A percentile compares a stretch with the other conserved stretches of the same genome.
These are phyloP conservation scores for Corchorus olitorius DNA, from an alignment of 345 rosid species.

Conservation along the genomic window DNA sequence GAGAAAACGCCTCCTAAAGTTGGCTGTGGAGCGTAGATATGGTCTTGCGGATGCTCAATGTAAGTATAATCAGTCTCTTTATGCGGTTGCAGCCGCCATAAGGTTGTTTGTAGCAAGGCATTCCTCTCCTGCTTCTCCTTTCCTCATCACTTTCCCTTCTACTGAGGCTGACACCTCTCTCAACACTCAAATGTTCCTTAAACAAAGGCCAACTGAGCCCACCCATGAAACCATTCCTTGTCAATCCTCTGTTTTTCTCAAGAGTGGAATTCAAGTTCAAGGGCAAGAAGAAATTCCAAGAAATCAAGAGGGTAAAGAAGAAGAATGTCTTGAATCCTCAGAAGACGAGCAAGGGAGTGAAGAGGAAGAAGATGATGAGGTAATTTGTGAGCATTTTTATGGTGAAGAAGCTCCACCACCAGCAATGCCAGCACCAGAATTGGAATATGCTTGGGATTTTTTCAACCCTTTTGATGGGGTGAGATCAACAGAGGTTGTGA, in stretches of 20 bases:
- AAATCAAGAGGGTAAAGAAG: background rate
- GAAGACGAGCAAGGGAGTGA: background rate
- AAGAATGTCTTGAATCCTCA: background rate
- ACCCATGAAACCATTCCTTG: constrained; percentile 22
- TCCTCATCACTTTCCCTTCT: constrained; percentile 38
- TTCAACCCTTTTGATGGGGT: constrained; percentile 36
- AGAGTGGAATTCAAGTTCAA: background rate
- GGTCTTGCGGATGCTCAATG: constrained; percentile 43
- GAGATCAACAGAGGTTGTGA: constrained; percentile 20
- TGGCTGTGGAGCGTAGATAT: constrained; percentile 40
- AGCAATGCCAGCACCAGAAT: constrained; percentile 24
- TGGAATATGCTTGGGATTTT: constrained; percentile 43
- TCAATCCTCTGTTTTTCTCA: constrained; percentile 16
- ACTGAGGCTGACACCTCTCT: constrained; percentile 16
- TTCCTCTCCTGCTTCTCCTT: constrained; percentile 41
- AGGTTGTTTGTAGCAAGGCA: constrained; percentile 39
- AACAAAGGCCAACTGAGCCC: constrained; percentile 26
- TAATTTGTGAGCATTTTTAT: constrained; percentile 25
- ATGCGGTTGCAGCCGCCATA: constrained; percentile 43
- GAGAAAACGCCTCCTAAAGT: constrained; percentile 38
- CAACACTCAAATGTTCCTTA: constrained; percentile 24
- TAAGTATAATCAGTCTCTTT: constrained; percentile 45
- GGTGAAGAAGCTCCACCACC: constrained; percentile 20
- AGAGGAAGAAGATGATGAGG: constrained; percentile 15
- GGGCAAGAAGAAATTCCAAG: constrained; percentile 9